Base-by-base conservation (phyloP, 1,284 basidiomycete species). In the Ustilago sp. region DNA sequence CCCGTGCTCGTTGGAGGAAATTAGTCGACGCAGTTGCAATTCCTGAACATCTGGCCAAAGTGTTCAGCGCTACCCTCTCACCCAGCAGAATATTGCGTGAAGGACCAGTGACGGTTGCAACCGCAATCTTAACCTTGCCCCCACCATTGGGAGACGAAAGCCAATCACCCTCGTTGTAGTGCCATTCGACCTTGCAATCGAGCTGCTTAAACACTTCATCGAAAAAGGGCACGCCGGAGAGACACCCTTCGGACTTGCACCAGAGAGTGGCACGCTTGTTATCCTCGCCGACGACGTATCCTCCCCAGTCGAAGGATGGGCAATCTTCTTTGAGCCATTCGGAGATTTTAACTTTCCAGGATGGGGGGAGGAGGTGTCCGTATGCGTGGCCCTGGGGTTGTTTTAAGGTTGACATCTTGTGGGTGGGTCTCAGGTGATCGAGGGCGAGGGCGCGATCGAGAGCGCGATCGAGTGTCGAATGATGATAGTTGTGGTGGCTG, bases 191-290 rank as follows among this genome's bases (percentile, higher is more conserved):
- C 69, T 93, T 88, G 91, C 96, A 99, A 43, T 90, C 93, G 32
- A 98, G 90, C 84, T 95, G 93, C 54, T 88, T 87, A 87, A 99
- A 99, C 54, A 99, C 91, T 86, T 98, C 94, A 50, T 93, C 92
- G 81, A 98, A 94, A 88, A 99, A 99, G 0, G 97, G 97, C 8
- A 92, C 93, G 54, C 96, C 96, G 1, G 97, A 96, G 4, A 99
- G 89, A 31, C 98, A 91, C 15, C 94, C 95, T 62, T 85, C 79
- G 63, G 74, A 92, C 87, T 97, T 99, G 65, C 95, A 95, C 82
- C 94, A 90, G 35, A 99, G 90, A 83, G 92, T 92, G 4, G 97
- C 97, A 85, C 93, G 92, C 61, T 94, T 91, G 54, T 90, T 88
- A 8, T 90, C 92, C 82, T 98, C 95, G 19, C 97, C 97, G 13